Evolutionary conservation across 2,329 filamentous ascomycete species (phyloP).

Genomic region (Botryotinia calthae): DNA sequence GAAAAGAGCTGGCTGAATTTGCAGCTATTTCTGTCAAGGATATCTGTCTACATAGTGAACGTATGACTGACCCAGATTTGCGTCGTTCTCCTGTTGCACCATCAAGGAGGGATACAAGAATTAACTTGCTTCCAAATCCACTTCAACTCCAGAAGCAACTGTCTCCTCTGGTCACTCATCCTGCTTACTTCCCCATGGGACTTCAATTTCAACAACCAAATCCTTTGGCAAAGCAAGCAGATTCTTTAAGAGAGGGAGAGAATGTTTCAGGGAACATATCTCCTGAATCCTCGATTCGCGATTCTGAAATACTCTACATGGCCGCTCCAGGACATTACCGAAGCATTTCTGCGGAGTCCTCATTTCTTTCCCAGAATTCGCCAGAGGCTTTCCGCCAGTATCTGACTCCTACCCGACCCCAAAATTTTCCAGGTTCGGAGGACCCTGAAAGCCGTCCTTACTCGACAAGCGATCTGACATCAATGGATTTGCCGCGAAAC

Average conservation of each 20-base stretch:
- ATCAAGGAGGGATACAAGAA: slow-evolving; percentile 23
- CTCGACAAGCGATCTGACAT: slow-evolving; percentile 25
- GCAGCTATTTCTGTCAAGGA: slow-evolving; percentile 26
- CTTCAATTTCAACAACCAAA: background rate
- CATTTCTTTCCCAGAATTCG: background rate
- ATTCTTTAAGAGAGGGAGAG: background rate
- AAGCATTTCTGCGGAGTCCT: background rate
- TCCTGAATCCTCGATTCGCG: background rate
- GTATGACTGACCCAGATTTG: slow-evolving; percentile 18
- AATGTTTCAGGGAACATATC: background rate
- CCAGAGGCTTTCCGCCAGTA: slow-evolving; percentile 11
- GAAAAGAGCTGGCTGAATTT: slow-evolving; percentile 37
- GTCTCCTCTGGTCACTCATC: background rate
- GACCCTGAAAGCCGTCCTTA: slow-evolving; percentile 22
- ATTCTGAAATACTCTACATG: slow-evolving; percentile 18
- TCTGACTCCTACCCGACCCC: slow-evolving; percentile 8
- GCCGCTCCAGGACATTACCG: background rate
- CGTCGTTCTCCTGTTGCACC: slow-evolving; percentile 19
- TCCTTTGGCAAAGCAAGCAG: background rate
- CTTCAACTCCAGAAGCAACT: slow-evolving; percentile 4
- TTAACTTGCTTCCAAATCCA: slow-evolving; percentile 18
- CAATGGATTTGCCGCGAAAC: slow-evolving; percentile 19
- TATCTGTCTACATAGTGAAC: slow-evolving; percentile 21
- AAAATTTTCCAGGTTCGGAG: slow-evolving; percentile 1
- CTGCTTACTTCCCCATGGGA: background rate